These are phyloP conservation scores for Fusarium cyanostomum DNA, from an alignment of 2,329 filamentous ascomycete genomes.

Conservation along the genomic window DNA sequence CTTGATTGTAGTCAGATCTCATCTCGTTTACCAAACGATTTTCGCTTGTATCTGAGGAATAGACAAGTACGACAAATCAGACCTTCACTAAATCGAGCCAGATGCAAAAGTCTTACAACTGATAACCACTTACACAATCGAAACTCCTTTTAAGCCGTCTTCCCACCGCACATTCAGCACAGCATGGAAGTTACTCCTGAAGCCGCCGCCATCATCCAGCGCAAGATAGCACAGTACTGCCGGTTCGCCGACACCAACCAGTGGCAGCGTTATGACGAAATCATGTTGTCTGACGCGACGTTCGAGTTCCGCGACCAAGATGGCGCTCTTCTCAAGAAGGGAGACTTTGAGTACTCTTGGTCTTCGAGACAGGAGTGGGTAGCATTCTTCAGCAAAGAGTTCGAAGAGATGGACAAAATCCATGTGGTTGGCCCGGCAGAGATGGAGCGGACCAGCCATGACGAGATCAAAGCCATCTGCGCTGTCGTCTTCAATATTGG, in stretches of 20 bases:
- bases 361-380: neutral
- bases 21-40: too few relatives aligned
- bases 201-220: constrained; percentile 4
- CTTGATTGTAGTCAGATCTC: too few relatives aligned
- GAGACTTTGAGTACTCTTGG: neutral
- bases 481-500: constrained; percentile 18
- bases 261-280: constrained; percentile 13
- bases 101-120: too few relatives aligned
- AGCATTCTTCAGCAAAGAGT: constrained; percentile 4
- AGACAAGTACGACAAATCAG: too few relatives aligned
- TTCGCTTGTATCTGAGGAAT: too few relatives aligned
- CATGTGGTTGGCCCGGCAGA: constrained; percentile 12
- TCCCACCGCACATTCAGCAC: too few relatives aligned
- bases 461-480: constrained; percentile 18
- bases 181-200: constrained; percentile 10
- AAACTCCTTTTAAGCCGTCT: too few relatives aligned
- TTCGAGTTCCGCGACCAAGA: constrained; percentile 7
- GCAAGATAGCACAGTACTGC: constrained; percentile 31
- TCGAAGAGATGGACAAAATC: constrained; percentile 17
- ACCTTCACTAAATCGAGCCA: too few relatives aligned
- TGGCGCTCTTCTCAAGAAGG: neutral
- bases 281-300: constrained; percentile 14
- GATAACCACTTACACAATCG: too few relatives aligned
- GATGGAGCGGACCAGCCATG: constrained; percentile 1
- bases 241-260: constrained; percentile 18